Percentiles rank a stretch among this genome's conserved stretches.
Conservation (phyloP, 2,329 filamentous ascomycete genomes). For the Pseudofabraea citricarpa region DNA sequence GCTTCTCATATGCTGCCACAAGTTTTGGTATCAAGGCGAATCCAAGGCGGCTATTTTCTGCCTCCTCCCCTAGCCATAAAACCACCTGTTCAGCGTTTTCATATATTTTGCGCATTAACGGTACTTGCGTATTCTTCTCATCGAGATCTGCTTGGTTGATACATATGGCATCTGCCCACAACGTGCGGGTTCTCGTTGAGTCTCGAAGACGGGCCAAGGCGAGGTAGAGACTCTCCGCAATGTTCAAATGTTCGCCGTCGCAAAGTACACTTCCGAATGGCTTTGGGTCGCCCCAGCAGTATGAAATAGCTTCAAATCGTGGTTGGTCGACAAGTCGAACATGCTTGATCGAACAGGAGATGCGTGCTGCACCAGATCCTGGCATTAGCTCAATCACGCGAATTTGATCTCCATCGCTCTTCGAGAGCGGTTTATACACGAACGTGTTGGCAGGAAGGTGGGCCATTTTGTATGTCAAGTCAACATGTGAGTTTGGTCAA, state of each 20-base stretch:
- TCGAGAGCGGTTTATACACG: background rate
- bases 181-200: background rate
- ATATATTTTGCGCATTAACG: conserved; percentile 6
- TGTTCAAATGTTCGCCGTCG: background rate
- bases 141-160: conserved; percentile 2
- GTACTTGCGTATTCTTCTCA: conserved; percentile 5
- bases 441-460: background rate
- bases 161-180: conserved; percentile 7
- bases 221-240: conserved; percentile 5
- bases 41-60: background rate
- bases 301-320: conserved; percentile 27
- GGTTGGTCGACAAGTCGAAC: background rate
- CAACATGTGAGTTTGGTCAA: too few species aligned
- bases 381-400: background rate
- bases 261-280: background rate
- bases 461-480: background rate
- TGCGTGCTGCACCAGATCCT: conserved; percentile 40
- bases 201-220: conserved; percentile 3
- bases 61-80: conserved; percentile 7
- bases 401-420: background rate
- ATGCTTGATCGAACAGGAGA: conserved; percentile 5
- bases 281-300: conserved; percentile 26
- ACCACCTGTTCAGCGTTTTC: conserved; percentile 5
- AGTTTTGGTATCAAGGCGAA: background rate
- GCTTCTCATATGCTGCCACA: background rate